A percentile compares a stretch with the other conserved stretches of the same genome.
Conservation (phyloP, 2,329 filamentous ascomycete species). For the Ceratocystis harringtonii region DNA sequence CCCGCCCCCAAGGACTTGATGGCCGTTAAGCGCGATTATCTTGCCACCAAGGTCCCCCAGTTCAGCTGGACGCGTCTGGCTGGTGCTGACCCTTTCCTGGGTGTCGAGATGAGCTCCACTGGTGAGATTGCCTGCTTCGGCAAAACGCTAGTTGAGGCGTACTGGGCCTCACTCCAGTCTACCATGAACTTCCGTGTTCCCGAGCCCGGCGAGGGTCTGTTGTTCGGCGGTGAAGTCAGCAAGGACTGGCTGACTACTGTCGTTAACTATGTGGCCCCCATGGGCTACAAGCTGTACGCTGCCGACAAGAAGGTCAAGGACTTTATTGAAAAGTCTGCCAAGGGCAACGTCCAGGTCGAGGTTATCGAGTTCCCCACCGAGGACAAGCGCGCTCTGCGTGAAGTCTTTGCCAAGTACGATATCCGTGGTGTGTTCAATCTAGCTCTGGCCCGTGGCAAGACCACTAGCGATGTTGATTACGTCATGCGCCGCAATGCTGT, state of each 20-base stretch:
- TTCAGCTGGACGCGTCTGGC: constrained; percentile 98
- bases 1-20: constrained; percentile 80
- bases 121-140: constrained; percentile 99
- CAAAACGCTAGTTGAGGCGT: constrained; percentile 86
- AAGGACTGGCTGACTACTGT: constrained; percentile 61
- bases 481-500: constrained; percentile 92
- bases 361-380: constrained; percentile 94
- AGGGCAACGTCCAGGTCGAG: constrained; percentile 57
- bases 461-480: constrained; percentile 81
- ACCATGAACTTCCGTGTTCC: constrained; percentile 94
- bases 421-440: constrained; percentile 94
- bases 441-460: constrained; percentile 68
- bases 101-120: constrained; percentile 93
- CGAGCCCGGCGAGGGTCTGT: constrained; percentile 82
- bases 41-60: constrained; percentile 95
- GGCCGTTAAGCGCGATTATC: constrained; percentile 74
- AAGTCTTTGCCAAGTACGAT: constrained; percentile 94
- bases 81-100: constrained; percentile 91
- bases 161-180: constrained; percentile 91
- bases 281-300: constrained; percentile 89
- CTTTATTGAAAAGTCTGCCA: constrained; percentile 58
- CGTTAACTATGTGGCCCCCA: constrained; percentile 71
- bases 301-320: constrained; percentile 68
- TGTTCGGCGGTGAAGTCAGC: constrained; percentile 73
- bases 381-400: constrained; percentile 85